Percentiles rank a stretch among this genome's conserved stretches.
phyloP scores from a whole-genome alignment of 208 protist species.

The Leishmania lainsoni region DNA sequence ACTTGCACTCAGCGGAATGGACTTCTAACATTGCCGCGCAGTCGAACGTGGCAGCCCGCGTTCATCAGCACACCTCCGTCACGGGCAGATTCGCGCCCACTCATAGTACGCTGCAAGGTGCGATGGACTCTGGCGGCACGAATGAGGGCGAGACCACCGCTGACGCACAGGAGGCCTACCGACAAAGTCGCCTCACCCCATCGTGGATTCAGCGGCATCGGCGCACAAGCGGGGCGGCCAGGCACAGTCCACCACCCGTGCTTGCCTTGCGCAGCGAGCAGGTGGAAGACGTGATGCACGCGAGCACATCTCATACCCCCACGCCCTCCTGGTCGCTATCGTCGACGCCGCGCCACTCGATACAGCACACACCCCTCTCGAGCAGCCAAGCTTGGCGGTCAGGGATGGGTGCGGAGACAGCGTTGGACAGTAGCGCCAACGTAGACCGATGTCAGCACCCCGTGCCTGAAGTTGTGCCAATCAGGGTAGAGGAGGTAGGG shows the following conservation, averaged over 20 bases:
- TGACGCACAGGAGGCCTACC: constrained; percentile 19
- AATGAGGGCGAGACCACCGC: constrained; percentile 10
- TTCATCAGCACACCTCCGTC: constrained; percentile 12
- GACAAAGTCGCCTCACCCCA: constrained; percentile 24
- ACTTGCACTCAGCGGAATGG: not conserved
- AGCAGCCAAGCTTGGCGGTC: constrained; percentile 4
- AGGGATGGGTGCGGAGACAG: not conserved
- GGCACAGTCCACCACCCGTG: constrained; percentile 12
- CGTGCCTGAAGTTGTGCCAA: not conserved
- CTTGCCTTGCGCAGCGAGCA: constrained; percentile 24
- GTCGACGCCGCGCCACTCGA: constrained; percentile 21
- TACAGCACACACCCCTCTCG: not conserved
- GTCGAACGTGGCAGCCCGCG: constrained; percentile 8
- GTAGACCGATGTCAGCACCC: not conserved
- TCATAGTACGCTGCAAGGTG: not conserved
- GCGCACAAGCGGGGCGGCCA: not conserved
- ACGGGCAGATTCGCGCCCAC: not conserved
- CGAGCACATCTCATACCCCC: not conserved
- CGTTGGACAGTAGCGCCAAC: not conserved
- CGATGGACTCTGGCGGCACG: not conserved
- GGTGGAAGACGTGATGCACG: constrained; percentile 22
- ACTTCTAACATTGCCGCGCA: not conserved
- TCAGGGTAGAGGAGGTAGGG: constrained; percentile 23
- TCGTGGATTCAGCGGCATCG: constrained; percentile 30
- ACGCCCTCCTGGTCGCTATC: constrained; percentile 9